Evolutionary conservation across 768 basidiomycete genomes (phyloP), one percentile per base, ranked within the genome.

Genomic region (Strobilomyces echinocephalus): DNA sequence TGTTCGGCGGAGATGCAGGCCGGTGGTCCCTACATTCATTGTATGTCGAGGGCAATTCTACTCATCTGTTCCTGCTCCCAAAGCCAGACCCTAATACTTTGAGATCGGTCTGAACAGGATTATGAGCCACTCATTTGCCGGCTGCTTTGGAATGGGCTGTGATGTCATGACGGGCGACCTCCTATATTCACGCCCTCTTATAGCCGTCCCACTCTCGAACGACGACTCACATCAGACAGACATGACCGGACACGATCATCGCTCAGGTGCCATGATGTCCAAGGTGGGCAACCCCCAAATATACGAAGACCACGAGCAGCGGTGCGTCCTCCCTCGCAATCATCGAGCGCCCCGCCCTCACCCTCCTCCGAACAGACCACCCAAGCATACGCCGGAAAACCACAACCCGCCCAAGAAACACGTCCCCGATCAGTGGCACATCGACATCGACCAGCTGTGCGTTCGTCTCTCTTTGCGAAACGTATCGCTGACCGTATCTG

Each of bases 251-350:
- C 18, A 12, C 16, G 58, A 65, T 38, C 43, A 42, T 45, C 59
- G 53, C 50, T 7, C 64, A 16, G 69, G 69, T 14, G 66, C 77
- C 55, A 80, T 80, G 78, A 74, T 74, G 63, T 79, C 79, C 44
- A 76, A 75, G 49, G 75, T 76, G 40, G 78, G 77, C n/a, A 77
- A 75, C 56, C 60, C 71, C 3, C 79, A 79, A 30, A 67, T 76
- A 39, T 76, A 80, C 64, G 69, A 77, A 41, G 76, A 68, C 44
- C 70, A 73, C 20, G 79, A 81, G 47, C 79, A 81, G 58, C 74
- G 74, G 78, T 76, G 60, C 10, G 70, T 59, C 28, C n/a, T 31
- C 16, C 18, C 49, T 46, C 12, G 11, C 60, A 57, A 21, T 6
- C 2, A 3, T 15, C 10, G 3, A 4, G 10, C 33, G 16, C 8